A percentile compares a stretch with the other conserved stretches of the same genome.
Evolutionary conservation across 345 rosid genomes (phyloP).

Genomic region (Tarenaya hassleriana): DNA sequence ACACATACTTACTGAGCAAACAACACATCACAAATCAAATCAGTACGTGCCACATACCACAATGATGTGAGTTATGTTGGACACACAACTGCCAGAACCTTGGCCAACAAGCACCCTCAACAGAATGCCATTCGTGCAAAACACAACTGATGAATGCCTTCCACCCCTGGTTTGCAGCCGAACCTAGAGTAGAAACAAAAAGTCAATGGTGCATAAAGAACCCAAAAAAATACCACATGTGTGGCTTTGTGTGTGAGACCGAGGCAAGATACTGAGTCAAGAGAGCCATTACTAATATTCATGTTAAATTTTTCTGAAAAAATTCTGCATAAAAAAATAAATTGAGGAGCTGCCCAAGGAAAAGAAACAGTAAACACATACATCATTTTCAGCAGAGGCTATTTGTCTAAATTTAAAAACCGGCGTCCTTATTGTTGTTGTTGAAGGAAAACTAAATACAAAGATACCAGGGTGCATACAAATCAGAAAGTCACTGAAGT

Average conservation of each 20-base stretch:
- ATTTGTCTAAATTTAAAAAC: no score
- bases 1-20: constrained; percentile 6
- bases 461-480: no score
- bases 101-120: constrained; percentile 67
- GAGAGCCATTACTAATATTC: not conserved
- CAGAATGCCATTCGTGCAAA: constrained; percentile 91
- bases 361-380: not conserved
- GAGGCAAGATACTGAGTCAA: not conserved
- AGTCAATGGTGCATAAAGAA: constrained; percentile 13
- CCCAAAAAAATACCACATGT: no score
- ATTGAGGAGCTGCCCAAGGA: not conserved
- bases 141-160: constrained; percentile 73
- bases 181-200: constrained; percentile 41
- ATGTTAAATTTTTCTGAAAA: not conserved
- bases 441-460: no score
- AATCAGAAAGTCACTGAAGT: no score
- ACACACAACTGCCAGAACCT: constrained; percentile 41
- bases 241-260: not conserved
- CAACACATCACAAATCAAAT: not conserved
- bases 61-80: constrained; percentile 81
- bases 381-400: no score
- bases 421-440: no score
- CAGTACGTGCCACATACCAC: constrained; percentile 51
- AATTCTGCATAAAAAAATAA: not conserved
- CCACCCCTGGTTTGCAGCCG: constrained; percentile 92